A percentile compares a stretch with the other conserved stretches of the same genome.
Conservation (phyloP, 768 basidiomycete species). For the Grammothele lineata region DNA sequence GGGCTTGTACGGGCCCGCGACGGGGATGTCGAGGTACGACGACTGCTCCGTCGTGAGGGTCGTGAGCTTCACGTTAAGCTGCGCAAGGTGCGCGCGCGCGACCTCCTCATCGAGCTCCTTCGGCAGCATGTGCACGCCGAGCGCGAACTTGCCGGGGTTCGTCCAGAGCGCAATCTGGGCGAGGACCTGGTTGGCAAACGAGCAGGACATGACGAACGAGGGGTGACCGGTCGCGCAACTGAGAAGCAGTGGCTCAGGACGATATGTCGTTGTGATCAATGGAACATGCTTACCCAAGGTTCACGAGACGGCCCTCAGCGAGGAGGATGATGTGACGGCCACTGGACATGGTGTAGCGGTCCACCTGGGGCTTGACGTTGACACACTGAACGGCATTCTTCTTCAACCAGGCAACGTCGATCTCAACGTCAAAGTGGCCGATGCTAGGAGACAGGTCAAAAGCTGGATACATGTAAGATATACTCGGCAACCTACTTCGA, state of each 20-base stretch:
- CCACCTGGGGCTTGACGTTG: conserved; percentile 99
- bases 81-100: conserved; percentile 89
- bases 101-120: conserved; percentile 99
- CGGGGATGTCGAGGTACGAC: conserved; percentile 87
- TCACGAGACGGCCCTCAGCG: conserved; percentile 98
- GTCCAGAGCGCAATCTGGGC: conserved; percentile 99
- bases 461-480: neutral
- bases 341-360: conserved; percentile 88
- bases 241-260: conserved; percentile 1
- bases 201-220: conserved; percentile 99
- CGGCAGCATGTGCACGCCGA: conserved; percentile 98
- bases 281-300: conserved; percentile 69
- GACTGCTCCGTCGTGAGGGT: conserved; percentile 69
- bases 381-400: conserved; percentile 74
- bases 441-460: conserved; percentile 45
- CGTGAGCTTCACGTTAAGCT: conserved; percentile 94
- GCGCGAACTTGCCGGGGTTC: conserved; percentile 83
- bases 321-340: conserved; percentile 97
- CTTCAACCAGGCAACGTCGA: conserved; percentile 99
- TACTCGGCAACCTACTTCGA: conserved; percentile 65
- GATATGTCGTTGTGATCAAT: neutral
- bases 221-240: conserved; percentile 98
- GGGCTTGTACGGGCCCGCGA: conserved; percentile 76
- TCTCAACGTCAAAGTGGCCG: conserved; percentile 84
- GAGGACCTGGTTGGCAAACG: conserved; percentile 97